A percentile compares a stretch with the other conserved stretches of the same genome.
Evolutionary conservation across 2,329 filamentous ascomycete genomes (phyloP).

Genomic region (Fusarium sp.): DNA sequence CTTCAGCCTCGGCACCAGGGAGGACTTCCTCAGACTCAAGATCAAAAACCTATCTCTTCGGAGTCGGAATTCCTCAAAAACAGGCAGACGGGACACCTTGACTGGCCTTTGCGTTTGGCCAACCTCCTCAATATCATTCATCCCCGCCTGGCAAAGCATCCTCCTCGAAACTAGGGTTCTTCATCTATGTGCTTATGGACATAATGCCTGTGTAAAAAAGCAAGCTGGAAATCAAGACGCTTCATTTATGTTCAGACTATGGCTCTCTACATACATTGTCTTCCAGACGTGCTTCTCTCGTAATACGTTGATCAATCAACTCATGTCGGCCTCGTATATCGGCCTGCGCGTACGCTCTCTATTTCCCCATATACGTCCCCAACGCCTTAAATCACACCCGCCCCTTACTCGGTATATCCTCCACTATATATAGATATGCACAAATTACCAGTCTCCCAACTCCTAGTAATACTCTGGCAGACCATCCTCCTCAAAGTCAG

Average conservation of each 20-base stretch:
- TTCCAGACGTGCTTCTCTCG: not conserved
- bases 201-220: not conserved
- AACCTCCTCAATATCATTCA: not conserved
- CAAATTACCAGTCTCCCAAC: not conserved
- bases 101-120: not conserved
- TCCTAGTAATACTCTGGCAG: conserved; percentile 64
- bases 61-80: too few relatives aligned
- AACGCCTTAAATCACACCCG: conserved; percentile 21
- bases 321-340: conserved; percentile 24
- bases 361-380: not conserved
- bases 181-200: not conserved
- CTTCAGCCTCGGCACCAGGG: too few relatives aligned
- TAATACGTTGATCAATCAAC: conserved; percentile 10
- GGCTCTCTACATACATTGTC: not conserved
- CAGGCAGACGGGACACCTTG: too few relatives aligned
- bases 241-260: not conserved
- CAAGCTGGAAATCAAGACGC: not conserved
- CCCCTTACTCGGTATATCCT: conserved; percentile 15
- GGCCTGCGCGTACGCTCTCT: conserved; percentile 16
- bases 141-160: too few relatives aligned
- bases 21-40: too few relatives aligned
- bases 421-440: not conserved
- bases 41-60: too few relatives aligned
- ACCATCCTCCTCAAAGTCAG: conserved; percentile 59
- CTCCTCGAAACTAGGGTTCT: not conserved